Conservation (phyloP, 306 rosid genomes). For the Mucuna pruriens region DNA sequence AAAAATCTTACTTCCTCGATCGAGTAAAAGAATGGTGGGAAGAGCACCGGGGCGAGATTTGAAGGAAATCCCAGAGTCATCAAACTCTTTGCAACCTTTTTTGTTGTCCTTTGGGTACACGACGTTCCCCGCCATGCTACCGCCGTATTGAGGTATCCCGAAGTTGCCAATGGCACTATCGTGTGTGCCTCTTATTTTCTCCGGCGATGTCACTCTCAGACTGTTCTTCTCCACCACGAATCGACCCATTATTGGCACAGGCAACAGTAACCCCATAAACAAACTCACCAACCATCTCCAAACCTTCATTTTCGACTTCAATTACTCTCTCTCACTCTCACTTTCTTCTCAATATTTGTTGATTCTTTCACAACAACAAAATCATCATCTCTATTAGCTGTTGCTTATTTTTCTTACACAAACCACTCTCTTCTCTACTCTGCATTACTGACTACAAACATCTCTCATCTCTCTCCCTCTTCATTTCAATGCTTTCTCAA, state of each 20-base stretch:
- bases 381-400: background rate
- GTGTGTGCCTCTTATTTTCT: slow-evolving; percentile 63
- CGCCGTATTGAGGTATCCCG: slow-evolving; percentile 92
- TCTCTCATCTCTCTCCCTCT: background rate
- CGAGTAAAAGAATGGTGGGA: slow-evolving; percentile 78
- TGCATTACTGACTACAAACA: background rate
- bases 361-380: background rate
- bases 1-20: slow-evolving; percentile 77
- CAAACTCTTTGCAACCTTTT: slow-evolving; percentile 70
- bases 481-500: background rate
- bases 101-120: slow-evolving; percentile 70
- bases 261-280: slow-evolving; percentile 61
- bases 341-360: background rate
- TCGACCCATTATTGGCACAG: slow-evolving; percentile 54
- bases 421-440: background rate
- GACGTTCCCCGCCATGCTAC: slow-evolving; percentile 85
- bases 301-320: slow-evolving; percentile 47
- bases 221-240: slow-evolving; percentile 95
- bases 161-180: slow-evolving; percentile 94
- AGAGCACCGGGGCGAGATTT: slow-evolving; percentile 79
- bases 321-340: background rate
- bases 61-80: slow-evolving; percentile 49
- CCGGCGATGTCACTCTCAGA: slow-evolving; percentile 82
- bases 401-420: background rate
- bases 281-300: slow-evolving; percentile 46